A percentile compares a stretch with the other conserved stretches of the same genome.
Evolutionary conservation across 169 alveolate species (phyloP).

Genomic region (Cyclospora cayetanensis): DNA sequence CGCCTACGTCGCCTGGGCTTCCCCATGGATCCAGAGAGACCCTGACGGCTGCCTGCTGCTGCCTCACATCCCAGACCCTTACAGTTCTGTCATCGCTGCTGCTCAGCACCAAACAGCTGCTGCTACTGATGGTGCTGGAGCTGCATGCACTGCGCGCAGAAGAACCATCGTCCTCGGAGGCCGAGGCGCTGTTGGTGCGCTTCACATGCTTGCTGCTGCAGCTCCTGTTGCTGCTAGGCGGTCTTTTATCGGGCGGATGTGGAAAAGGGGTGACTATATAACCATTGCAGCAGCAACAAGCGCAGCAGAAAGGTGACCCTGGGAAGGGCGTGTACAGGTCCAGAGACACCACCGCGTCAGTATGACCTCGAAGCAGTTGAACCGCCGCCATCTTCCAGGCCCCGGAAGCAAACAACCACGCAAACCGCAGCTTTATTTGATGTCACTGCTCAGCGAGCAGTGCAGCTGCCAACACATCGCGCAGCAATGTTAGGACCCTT

Average conservation of each 20-base stretch:
- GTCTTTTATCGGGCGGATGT: background rate
- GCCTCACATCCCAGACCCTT: constrained; percentile 27
- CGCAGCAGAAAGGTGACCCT: background rate
- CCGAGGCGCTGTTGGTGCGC: too few species aligned
- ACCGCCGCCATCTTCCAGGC: background rate
- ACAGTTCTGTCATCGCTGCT: constrained; percentile 47
- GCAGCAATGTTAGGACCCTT: too few species aligned
- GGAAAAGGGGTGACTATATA: too few species aligned
- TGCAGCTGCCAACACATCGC: too few species aligned
- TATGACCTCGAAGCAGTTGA: background rate
- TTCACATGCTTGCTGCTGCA: too few species aligned
- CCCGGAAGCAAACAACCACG: too few species aligned
- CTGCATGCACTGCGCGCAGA: too few species aligned
- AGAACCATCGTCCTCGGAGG: too few species aligned
- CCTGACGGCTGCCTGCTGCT: background rate
- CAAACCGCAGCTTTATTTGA: too few species aligned
- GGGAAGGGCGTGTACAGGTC: background rate
- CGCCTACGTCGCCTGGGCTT: background rate
- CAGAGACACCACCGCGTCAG: constrained; percentile 10
- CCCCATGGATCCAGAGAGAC: background rate
- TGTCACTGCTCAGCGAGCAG: too few species aligned
- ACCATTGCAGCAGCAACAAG: background rate
- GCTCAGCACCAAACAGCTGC: constrained; percentile 9
- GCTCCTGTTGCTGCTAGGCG: background rate
- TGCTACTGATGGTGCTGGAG: background rate